Percentiles rank a stretch among this genome's conserved stretches.
These are phyloP conservation scores for Trichophyton simii DNA, from an alignment of 2,329 filamentous ascomycete species.

Conservation along the genomic window DNA sequence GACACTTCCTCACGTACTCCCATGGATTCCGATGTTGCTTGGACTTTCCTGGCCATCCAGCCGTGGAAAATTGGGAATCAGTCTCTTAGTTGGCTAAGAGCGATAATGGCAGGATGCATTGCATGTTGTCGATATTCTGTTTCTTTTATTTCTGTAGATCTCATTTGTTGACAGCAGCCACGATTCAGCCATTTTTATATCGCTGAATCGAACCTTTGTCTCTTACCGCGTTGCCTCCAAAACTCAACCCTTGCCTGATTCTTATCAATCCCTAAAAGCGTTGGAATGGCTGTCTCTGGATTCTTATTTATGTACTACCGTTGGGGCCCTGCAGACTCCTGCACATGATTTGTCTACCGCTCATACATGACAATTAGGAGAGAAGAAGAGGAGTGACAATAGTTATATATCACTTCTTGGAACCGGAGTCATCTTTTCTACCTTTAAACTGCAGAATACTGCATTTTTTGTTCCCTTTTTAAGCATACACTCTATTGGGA, in stretches of 20 bases:
- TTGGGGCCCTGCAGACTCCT: neutral
- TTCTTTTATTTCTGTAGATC: neutral
- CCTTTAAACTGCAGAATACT: neutral
- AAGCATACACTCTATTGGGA: neutral
- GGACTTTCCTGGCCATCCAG: neutral
- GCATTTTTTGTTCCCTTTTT: neutral
- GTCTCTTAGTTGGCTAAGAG: slow-evolving; percentile 1
- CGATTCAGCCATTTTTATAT: neutral
- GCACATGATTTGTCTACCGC: neutral
- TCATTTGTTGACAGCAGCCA: neutral
- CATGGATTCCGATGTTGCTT: neutral
- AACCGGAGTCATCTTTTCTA: neutral
- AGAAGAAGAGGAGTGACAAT: neutral
- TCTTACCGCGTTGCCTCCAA: neutral
- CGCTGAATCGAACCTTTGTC: neutral
- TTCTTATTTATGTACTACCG: neutral
- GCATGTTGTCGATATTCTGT: neutral
- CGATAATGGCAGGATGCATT: neutral
- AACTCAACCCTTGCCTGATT: neutral
- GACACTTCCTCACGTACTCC: neutral
- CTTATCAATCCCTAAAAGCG: neutral
- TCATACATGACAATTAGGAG: neutral
- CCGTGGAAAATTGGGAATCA: neutral
- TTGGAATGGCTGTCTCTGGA: neutral
- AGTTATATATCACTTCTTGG: neutral